Percentiles rank a stretch among this genome's conserved stretches.
Evolutionary conservation across 495 filamentous ascomycete genomes (phyloP).

Genomic region (Clavariopsis aquatica): DNA sequence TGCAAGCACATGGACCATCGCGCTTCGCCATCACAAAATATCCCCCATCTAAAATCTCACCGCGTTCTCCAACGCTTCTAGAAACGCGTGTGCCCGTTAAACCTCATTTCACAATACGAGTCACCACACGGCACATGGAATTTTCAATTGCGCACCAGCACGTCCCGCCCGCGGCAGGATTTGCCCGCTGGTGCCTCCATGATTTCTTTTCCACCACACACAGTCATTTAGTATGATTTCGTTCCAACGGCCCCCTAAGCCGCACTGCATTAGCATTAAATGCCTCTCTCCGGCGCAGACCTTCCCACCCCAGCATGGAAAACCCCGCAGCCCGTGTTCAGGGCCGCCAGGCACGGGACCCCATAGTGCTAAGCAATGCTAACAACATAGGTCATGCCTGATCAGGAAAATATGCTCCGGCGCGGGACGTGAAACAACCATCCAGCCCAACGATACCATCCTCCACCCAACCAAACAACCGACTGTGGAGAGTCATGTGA

Average conservation of each 20-base stretch:
- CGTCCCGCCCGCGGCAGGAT: not conserved
- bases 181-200: not conserved
- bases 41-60: constrained; percentile 1
- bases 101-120: not conserved
- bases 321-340: not conserved
- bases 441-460: not conserved
- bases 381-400: not conserved
- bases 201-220: not conserved
- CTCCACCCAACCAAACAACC: not conserved
- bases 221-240: not conserved
- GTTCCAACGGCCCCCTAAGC: not conserved
- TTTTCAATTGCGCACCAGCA: not conserved
- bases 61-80: not conserved
- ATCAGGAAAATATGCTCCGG: not conserved
- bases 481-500: too few species aligned
- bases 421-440: not conserved
- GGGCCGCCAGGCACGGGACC: not conserved
- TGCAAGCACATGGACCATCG: not conserved
- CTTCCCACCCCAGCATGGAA: not conserved
- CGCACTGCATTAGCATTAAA: not conserved
- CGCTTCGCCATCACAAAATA: not conserved
- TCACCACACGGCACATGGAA: not conserved
- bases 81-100: not conserved
- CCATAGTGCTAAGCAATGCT: too few species aligned
- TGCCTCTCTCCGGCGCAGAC: not conserved